Conservation (phyloP, 306 rosid genomes). For the Lathyrus oleraceus region DNA sequence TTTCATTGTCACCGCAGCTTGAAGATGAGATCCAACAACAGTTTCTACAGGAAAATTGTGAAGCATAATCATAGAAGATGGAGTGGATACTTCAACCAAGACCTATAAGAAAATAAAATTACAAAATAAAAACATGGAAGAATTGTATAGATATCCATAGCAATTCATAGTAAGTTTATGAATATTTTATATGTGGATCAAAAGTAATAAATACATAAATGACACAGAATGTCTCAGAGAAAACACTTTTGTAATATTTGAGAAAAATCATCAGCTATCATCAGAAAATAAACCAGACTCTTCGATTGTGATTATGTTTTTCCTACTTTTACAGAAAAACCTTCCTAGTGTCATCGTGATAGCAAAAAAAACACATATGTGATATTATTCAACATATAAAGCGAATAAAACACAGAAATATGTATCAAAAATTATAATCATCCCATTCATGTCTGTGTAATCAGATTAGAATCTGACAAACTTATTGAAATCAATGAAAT, state of each 20-base stretch:
- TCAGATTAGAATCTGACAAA: neutral
- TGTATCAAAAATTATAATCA: neutral
- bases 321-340: conserved; percentile 2
- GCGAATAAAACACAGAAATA: neutral
- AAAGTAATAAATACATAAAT: conserved; percentile 12
- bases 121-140: conserved; percentile 19
- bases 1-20: conserved; percentile 89
- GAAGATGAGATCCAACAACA: conserved; percentile 82
- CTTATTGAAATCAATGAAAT: neutral
- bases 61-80: conserved; percentile 80
- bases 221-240: neutral
- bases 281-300: neutral
- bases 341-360: neutral
- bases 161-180: conserved; percentile 6
- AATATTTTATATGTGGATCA: conserved; percentile 16
- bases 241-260: conserved; percentile 20
- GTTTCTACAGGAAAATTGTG: conserved; percentile 81
- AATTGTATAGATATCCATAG: conserved; percentile 19
- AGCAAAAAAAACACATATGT: neutral
- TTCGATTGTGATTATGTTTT: neutral
- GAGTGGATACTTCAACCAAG: conserved; percentile 74
- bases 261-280: conserved; percentile 14
- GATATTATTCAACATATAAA: neutral
- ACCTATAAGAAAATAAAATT: conserved; percentile 53
- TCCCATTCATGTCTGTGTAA: neutral